A percentile compares a stretch with the other conserved stretches of the same genome.
phyloP scores from a whole-genome alignment of 176 grass and related monocot species.

The Bothriochloa decipiens region DNA sequence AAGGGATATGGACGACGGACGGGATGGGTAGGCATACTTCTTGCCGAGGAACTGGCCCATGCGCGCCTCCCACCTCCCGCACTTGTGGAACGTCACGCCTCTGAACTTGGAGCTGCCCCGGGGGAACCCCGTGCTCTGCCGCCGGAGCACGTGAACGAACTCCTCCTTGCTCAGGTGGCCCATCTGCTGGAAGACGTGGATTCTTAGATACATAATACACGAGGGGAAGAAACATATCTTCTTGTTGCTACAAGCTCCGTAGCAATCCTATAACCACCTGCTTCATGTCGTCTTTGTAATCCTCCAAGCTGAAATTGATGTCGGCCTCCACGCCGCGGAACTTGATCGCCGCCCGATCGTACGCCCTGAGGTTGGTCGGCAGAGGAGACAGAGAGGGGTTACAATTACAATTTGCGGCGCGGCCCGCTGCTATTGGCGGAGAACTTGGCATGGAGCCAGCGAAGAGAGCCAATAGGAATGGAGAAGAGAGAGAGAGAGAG shows the following conservation, averaged over 20 bases:
- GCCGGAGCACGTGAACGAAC: conserved; percentile 94
- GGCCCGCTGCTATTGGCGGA: background rate
- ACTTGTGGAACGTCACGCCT: conserved; percentile 97
- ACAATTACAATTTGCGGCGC: conserved; percentile 12
- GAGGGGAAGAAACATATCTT: background rate
- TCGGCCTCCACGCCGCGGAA: conserved; percentile 93
- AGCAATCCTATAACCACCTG: conserved; percentile 32
- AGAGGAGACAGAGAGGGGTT: background rate
- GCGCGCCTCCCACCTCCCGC: conserved; percentile 93
- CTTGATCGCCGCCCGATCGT: conserved; percentile 97
- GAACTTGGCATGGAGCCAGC: background rate
- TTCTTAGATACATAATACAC: background rate
- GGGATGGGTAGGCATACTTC: conserved; percentile 67
- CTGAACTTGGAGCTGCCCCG: conserved; percentile 96
- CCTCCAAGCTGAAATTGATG: conserved; percentile 92
- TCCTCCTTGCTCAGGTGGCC: conserved; percentile 94
- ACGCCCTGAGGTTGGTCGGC: conserved; percentile 54
- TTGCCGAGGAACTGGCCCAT: conserved; percentile 98
- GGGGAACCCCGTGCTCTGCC: conserved; percentile 86
- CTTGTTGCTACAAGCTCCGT: background rate
- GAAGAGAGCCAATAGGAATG: conserved; percentile 8
- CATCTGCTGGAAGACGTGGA: conserved; percentile 48
- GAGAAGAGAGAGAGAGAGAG: background rate
- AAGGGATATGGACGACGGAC: background rate
- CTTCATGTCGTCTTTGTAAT: conserved; percentile 94